phyloP scores from a whole-genome alignment of 805 yeast species.

The Dipodascopsis uninucleata region DNA sequence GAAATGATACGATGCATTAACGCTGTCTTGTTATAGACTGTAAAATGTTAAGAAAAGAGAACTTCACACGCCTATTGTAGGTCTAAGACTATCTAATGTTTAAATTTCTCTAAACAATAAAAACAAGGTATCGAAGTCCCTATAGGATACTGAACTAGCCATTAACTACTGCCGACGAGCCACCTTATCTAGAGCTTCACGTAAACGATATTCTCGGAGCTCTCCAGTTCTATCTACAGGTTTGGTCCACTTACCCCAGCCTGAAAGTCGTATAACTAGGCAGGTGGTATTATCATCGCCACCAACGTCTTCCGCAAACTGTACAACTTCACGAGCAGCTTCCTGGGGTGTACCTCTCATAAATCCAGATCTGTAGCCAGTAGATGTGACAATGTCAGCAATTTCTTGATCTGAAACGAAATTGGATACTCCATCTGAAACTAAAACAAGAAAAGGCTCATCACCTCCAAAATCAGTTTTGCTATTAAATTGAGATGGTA shows the following conservation, averaged over 20 bases:
- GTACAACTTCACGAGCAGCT: slow-evolving; percentile 80
- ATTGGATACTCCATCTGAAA: slow-evolving; percentile 86
- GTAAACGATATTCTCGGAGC: slow-evolving; percentile 66
- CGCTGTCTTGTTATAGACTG: too few species aligned
- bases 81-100: too few species aligned
- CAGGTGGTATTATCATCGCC: slow-evolving; percentile 98
- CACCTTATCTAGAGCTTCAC: slow-evolving; percentile 37
- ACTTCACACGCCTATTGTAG: too few species aligned
- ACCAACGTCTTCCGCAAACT: slow-evolving; percentile 79
- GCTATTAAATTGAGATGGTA: slow-evolving; percentile 33
- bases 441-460: slow-evolving; percentile 66
- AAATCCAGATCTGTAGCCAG: slow-evolving; percentile 42
- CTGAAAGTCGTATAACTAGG: slow-evolving; percentile 67
- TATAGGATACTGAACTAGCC: too few species aligned
- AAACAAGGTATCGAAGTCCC: too few species aligned
- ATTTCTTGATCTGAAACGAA: slow-evolving; percentile 83
- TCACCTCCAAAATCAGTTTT: slow-evolving; percentile 29
- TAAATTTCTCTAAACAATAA: too few species aligned
- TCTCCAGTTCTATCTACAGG: slow-evolving; percentile 76
- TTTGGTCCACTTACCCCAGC: slow-evolving; percentile 93
- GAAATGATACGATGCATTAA: too few species aligned
- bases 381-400: slow-evolving; percentile 64
- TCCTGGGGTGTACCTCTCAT: slow-evolving; percentile 74
- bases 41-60: too few species aligned
- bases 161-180: slow-evolving; percentile 19